Percentiles rank a stretch among this genome's conserved stretches.
phyloP scores from a whole-genome alignment of 768 basidiomycete genomes.

The Lactarius indigo region DNA sequence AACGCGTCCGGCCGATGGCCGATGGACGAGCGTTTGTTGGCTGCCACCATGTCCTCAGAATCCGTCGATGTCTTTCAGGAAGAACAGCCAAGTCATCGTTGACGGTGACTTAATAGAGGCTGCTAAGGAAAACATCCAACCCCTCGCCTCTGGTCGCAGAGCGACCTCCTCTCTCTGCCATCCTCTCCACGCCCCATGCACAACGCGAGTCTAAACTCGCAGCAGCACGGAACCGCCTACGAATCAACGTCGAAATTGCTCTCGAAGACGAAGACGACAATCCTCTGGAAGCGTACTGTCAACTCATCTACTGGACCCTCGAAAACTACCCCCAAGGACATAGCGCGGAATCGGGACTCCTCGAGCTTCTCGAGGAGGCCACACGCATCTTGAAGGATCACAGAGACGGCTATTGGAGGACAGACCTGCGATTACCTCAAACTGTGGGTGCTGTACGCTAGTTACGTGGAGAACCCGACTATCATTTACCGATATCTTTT shows the following conservation, averaged over 20 bases:
- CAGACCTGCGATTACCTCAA: constrained; percentile 88
- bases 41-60: constrained; percentile 9
- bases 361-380: constrained; percentile 90
- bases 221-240: constrained; percentile 59
- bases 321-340: constrained; percentile 95
- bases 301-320: constrained; percentile 86
- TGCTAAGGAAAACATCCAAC: constrained; percentile 85
- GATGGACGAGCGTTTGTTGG: not conserved
- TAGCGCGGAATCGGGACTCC: constrained; percentile 82
- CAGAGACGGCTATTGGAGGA: constrained; percentile 67
- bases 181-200: constrained; percentile 73
- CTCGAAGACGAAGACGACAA: constrained; percentile 73
- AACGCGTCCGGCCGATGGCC: not conserved
- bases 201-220: constrained; percentile 69
- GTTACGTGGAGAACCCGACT: constrained; percentile 84
- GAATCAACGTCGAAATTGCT: constrained; percentile 69
- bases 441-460: constrained; percentile 91
- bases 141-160: constrained; percentile 72
- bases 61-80: constrained; percentile 40
- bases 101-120: constrained; percentile 81
- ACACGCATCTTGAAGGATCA: constrained; percentile 81
- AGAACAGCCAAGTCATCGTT: constrained; percentile 47
- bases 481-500: constrained; percentile 89
- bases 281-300: constrained; percentile 81
- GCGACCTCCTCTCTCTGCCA: constrained; percentile 74